A percentile compares a stretch with the other conserved stretches of the same genome.
phyloP scores from a whole-genome alignment of 1,139 yeast species.

The Hansenula anomala region DNA sequence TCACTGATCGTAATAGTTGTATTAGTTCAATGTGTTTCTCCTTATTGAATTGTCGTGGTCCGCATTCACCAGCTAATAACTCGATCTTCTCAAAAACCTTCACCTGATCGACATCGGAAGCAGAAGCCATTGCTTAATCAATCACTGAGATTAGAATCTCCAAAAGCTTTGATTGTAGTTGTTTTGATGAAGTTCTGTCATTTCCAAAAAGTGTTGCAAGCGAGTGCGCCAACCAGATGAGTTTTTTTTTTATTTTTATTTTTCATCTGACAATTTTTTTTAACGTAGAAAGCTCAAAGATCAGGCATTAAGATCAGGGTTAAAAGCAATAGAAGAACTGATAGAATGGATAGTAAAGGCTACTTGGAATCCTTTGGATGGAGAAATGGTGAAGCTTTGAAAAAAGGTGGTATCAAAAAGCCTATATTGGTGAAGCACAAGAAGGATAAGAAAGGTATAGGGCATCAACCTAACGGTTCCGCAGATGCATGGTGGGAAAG shows the following conservation, averaged over 20 bases:
- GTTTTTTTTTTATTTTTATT: slow-evolving; percentile 10
- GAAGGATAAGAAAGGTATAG: slow-evolving; percentile 85
- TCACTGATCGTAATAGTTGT: too few relatives aligned
- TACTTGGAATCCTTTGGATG: slow-evolving; percentile 83
- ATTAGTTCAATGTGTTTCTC: too few relatives aligned
- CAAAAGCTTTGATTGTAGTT: too few relatives aligned
- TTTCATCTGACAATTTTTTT: background rate
- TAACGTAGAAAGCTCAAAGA: background rate
- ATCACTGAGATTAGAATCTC: too few relatives aligned
- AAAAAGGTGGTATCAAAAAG: slow-evolving; percentile 71
- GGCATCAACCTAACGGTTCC: slow-evolving; percentile 60
- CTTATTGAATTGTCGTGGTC: too few relatives aligned
- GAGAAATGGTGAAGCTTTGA: slow-evolving; percentile 85
- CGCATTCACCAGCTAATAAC: too few relatives aligned
- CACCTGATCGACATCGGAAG: too few relatives aligned
- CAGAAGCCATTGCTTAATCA: too few relatives aligned
- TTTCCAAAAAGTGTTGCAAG: too few relatives aligned
- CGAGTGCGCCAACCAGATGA: background rate
- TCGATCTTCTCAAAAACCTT: too few relatives aligned
- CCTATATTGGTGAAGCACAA: slow-evolving; percentile 90
- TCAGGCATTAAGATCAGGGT: too few relatives aligned
- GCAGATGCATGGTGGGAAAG: slow-evolving; percentile 96
- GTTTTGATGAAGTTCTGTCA: too few relatives aligned
- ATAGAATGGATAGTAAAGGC: slow-evolving; percentile 77
- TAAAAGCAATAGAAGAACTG: background rate